Evolutionary conservation across 2,329 filamentous ascomycete genomes (phyloP).

Genomic region (Beauveria sp.): DNA sequence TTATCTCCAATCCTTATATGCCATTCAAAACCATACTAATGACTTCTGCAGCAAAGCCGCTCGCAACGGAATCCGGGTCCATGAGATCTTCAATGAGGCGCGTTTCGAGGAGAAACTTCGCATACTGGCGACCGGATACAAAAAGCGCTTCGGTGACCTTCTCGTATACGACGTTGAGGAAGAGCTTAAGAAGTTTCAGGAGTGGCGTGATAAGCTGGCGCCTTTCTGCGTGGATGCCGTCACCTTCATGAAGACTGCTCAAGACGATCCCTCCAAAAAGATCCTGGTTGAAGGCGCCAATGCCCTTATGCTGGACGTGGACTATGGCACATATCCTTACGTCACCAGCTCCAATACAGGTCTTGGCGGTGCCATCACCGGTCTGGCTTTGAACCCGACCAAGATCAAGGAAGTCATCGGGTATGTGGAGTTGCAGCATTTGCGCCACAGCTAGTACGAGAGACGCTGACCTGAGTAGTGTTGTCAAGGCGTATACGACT

Average conservation of each 20-base stretch:
- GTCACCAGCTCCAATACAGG: constrained; percentile 8
- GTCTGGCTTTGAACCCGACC: constrained; percentile 52
- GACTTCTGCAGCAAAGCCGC: constrained; percentile 9
- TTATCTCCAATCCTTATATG: no score
- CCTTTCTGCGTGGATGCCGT: constrained; percentile 61
- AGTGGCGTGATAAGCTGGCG: constrained; percentile 48
- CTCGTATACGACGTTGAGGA: constrained; percentile 60
- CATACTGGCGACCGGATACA: constrained; percentile 49
- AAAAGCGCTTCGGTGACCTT: constrained; percentile 61
- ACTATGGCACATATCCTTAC: constrained; percentile 34
- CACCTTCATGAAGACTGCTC: constrained; percentile 53
- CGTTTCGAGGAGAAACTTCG: constrained; percentile 61
- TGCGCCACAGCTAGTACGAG: neutral
- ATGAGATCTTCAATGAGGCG: constrained; percentile 60
- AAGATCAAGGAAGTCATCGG: constrained; percentile 54
- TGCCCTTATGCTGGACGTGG: constrained; percentile 58
- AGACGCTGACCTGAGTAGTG: neutral
- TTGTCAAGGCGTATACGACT: constrained; percentile 37
- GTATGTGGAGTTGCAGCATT: neutral
- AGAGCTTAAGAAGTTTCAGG: constrained; percentile 56
- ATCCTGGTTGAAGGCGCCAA: constrained; percentile 62
- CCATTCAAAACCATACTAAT: neutral
- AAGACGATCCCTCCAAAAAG: constrained; percentile 42
- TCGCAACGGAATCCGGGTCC: constrained; percentile 58
- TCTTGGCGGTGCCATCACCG: constrained; percentile 48